Conservation (phyloP, 192 early-diverging fungal genomes). For the Gaertneriomyces sp. region DNA sequence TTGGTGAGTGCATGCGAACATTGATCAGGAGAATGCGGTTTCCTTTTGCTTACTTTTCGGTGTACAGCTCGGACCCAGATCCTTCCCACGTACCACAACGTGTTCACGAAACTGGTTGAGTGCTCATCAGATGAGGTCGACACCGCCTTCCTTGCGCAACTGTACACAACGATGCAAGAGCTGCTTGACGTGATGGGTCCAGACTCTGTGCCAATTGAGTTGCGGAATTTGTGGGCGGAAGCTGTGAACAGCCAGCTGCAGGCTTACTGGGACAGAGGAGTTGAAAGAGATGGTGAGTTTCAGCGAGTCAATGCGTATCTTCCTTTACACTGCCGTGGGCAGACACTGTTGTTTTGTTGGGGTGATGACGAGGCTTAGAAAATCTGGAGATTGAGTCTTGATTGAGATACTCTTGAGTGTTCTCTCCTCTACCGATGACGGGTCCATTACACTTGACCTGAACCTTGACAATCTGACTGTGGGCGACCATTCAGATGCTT, state of each 20-base stretch:
- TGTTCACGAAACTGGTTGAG: constrained; percentile 74
- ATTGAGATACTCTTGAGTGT: not conserved
- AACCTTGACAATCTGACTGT: not conserved
- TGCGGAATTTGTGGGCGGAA: constrained; percentile 69
- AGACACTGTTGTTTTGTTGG: too few relatives aligned
- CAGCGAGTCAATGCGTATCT: not conserved
- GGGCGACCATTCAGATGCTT: not conserved
- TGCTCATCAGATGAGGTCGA: constrained; percentile 79
- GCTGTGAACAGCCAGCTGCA: constrained; percentile 67
- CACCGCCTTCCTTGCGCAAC: constrained; percentile 68
- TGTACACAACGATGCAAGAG: constrained; percentile 69
- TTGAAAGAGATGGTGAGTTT: constrained; percentile 60
- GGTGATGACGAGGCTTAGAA: too few relatives aligned
- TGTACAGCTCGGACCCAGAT: constrained; percentile 41
- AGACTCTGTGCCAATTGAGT: constrained; percentile 57
- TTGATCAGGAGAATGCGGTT: not conserved
- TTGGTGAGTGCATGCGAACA: constrained; percentile 12
- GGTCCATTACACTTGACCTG: constrained; percentile 26
- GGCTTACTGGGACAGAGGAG: constrained; percentile 72
- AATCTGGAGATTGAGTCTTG: too few relatives aligned
- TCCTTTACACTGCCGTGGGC: too few relatives aligned
- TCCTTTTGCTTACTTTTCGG: constrained; percentile 20
- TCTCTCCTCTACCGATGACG: constrained; percentile 1
- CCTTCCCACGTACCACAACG: constrained; percentile 65
- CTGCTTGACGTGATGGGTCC: constrained; percentile 64